A percentile compares a stretch with the other conserved stretches of the same genome.
These are phyloP conservation scores for Deinandra increscens DNA, from an alignment of 129 eudicot species.

Conservation along the genomic window DNA sequence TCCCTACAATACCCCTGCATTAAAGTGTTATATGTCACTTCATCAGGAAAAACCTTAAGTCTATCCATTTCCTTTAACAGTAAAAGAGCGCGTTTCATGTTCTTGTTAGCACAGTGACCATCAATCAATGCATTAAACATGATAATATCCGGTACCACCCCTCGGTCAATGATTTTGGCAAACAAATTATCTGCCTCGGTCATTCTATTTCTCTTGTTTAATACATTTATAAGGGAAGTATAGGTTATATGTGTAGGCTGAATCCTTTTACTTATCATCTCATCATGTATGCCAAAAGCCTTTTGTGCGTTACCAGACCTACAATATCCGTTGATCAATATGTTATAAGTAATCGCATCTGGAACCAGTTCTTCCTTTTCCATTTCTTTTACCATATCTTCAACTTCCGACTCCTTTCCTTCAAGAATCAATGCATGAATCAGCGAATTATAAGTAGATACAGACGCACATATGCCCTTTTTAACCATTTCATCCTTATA, in stretches of 20 bases:
- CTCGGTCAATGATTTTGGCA: conserved; percentile 39
- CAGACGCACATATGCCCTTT: conserved; percentile 47
- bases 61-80: conserved; percentile 53
- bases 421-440: conserved; percentile 58
- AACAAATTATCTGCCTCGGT: conserved; percentile 58
- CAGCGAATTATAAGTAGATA: conserved; percentile 59
- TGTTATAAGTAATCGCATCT: conserved; percentile 68
- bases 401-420: conserved; percentile 44
- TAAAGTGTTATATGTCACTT: conserved; percentile 67
- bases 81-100: conserved; percentile 40
- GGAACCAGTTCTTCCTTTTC: conserved; percentile 41
- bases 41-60: conserved; percentile 56
- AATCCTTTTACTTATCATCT: conserved; percentile 56
- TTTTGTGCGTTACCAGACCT: conserved; percentile 47
- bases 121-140: conserved; percentile 65
- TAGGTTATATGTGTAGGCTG: conserved; percentile 61
- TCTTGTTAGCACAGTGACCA: conserved; percentile 63
- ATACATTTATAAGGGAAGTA: conserved; percentile 62
- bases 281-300: conserved; percentile 61
- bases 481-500: conserved; percentile 59
- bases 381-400: conserved; percentile 61
- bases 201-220: conserved; percentile 56
- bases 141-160: conserved; percentile 57
- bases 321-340: conserved; percentile 67
- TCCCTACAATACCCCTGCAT: conserved; percentile 69